These are phyloP conservation scores for Phytophthora nicotianae DNA, from an alignment of 352 stramenopile species.

Conservation along the genomic window DNA sequence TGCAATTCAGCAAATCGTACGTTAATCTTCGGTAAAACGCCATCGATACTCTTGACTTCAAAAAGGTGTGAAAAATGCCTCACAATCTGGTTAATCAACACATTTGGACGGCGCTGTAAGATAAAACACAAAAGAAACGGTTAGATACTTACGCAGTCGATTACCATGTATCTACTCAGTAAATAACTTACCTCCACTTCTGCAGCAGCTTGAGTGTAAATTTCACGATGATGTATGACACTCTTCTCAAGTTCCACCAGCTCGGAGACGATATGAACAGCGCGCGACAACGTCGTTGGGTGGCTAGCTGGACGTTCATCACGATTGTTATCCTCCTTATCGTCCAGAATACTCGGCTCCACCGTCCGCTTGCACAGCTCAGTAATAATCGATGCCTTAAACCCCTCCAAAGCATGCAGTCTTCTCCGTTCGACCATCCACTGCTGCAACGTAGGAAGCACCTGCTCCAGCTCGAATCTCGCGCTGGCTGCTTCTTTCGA, in stretches of 20 bases:
- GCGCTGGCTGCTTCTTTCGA: conserved; percentile 24
- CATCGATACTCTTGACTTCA: conserved; percentile 83
- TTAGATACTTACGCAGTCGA: conserved; percentile 4
- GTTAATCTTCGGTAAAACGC: conserved; percentile 92
- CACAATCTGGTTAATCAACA: conserved; percentile 89
- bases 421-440: conserved; percentile 66
- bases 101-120: conserved; percentile 64
- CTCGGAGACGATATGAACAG: conserved; percentile 74
- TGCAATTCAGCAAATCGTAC: conserved; percentile 29
- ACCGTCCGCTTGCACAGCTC: conserved; percentile 69
- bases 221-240: conserved; percentile 78
- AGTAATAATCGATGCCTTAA: conserved; percentile 59
- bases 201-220: conserved; percentile 77
- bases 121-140: conserved; percentile 1
- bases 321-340: conserved; percentile 19
- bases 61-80: conserved; percentile 90
- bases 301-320: conserved; percentile 18
- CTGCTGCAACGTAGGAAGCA: conserved; percentile 72
- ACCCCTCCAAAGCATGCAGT: conserved; percentile 65
- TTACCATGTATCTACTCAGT: neutral
- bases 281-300: conserved; percentile 55
- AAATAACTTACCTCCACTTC: conserved; percentile 67
- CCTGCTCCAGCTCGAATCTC: conserved; percentile 68
- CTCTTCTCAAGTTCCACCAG: conserved; percentile 86
- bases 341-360: conserved; percentile 42